These are phyloP conservation scores for Erucastrum elatum DNA, from an alignment of 345 rosid species.

Conservation along the genomic window DNA sequence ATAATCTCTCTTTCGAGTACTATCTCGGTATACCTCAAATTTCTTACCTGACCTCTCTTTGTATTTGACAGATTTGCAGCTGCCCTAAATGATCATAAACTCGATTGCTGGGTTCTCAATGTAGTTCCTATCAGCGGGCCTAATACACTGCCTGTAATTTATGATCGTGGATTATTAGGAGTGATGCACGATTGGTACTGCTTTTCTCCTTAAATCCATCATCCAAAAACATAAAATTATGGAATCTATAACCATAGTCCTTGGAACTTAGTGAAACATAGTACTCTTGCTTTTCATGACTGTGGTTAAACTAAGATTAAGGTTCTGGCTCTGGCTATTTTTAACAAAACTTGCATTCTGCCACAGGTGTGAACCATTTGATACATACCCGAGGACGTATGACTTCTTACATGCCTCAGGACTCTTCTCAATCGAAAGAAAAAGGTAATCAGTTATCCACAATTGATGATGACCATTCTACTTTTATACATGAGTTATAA, in stretches of 20 bases:
- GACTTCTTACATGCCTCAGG: slow-evolving; percentile 87
- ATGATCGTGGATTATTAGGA: slow-evolving; percentile 92
- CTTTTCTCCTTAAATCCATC: slow-evolving; percentile 7
- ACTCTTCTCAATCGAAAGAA: slow-evolving; percentile 86
- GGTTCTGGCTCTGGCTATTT: background rate
- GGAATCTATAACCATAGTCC: background rate
- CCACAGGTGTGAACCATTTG: slow-evolving; percentile 94
- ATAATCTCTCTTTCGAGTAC: background rate
- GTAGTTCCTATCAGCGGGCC: slow-evolving; percentile 95
- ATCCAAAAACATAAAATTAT: slow-evolving; percentile 2
- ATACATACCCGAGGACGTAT: slow-evolving; percentile 96
- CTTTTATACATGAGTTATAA: background rate
- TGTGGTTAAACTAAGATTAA: background rate
- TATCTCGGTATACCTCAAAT: background rate
- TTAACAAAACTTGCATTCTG: background rate
- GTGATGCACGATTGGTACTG: slow-evolving; percentile 96
- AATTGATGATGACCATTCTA: background rate
- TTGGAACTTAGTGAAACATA: background rate
- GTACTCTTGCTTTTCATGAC: background rate
- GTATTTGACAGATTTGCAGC: slow-evolving; percentile 79
- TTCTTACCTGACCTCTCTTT: slow-evolving; percentile 18
- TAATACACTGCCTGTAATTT: slow-evolving; percentile 90
- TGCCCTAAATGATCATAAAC: slow-evolving; percentile 65
- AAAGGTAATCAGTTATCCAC: slow-evolving; percentile 58
- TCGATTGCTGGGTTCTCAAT: slow-evolving; percentile 90